Base-by-base conservation (phyloP, 225 moss, liverwort and hornwort species). In the Climacium dendroides region DNA sequence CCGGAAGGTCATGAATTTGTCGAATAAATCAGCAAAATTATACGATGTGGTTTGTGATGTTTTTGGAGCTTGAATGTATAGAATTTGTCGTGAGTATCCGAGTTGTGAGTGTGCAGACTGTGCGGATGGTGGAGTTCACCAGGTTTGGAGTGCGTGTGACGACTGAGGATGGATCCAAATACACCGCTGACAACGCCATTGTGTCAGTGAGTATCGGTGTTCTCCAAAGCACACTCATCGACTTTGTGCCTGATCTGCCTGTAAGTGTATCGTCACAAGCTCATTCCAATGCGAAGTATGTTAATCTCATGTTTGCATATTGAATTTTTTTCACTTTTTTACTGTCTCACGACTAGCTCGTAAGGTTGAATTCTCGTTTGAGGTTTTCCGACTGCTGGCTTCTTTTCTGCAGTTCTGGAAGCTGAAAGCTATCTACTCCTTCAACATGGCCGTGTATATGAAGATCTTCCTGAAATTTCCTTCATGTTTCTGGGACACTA, bases 391-490 rank as follows among this genome's bases (percentile, higher is more conserved):
- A 72, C 19, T 30, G 43, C 28, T 55, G 50, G 41, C 22, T 30
- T 45, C 50, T 65, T 78, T 41, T 17, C 25, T 83, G 86, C 89
- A 91, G 91, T 89, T 91, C 78, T 91, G 91, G 87, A 98, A 98
- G 92, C 93, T 96, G 34, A 89, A 92, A 77, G 92, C 92, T 24
- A 91, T 96, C 79, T 96, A 89, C 63, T 89, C 94, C 66, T 98
- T 95, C 81, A 88, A 96, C 86, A 96, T 98, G 97, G 96, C 96
- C 19, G 88, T 98, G 57, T 96, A 96, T 90, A 98, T 96, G 43
- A 98, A 96, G 83, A 96, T 96, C 8, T 96, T 94, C 81, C 74
- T 96, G 50, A 96, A 98, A 47, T 95, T 98, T 63, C 92, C 98
- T 32, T 87, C 84, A 37, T 89, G 85, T 32, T 98, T 98, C 83